Conservation (phyloP, 192 early-diverging fungal genomes). For the Coemansia sp. region DNA sequence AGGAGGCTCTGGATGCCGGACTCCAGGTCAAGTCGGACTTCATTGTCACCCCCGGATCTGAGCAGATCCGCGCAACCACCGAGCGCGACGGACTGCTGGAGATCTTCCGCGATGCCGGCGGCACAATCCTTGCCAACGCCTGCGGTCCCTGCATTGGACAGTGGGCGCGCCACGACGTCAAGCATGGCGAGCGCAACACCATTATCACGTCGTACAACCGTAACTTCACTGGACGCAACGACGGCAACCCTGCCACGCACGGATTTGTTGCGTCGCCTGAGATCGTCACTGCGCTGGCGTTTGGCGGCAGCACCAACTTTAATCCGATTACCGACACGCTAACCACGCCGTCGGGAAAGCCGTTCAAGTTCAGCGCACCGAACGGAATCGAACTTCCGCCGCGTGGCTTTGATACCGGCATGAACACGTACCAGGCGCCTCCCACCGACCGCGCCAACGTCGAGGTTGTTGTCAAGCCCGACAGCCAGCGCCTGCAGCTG, state of each 20-base stretch:
- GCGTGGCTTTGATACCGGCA: conserved; percentile 91
- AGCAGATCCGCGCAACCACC: conserved; percentile 97
- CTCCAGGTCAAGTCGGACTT: conserved; percentile 81
- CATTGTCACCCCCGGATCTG: conserved; percentile 93
- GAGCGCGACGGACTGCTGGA: conserved; percentile 86
- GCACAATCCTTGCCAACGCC: conserved; percentile 92
- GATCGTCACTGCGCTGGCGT: conserved; percentile 92
- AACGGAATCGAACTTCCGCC: conserved; percentile 86
- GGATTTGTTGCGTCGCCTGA: conserved; percentile 96
- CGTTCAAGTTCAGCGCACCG: conserved; percentile 90
- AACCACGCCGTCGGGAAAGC: conserved; percentile 83
- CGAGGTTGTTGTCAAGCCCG: conserved; percentile 74
- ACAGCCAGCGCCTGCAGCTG: conserved; percentile 89
- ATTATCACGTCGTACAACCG: conserved; percentile 99
- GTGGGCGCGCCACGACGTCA: conserved; percentile 96
- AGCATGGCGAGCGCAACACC: conserved; percentile 96
- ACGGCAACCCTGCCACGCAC: conserved; percentile 95
- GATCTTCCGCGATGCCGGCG: conserved; percentile 75
- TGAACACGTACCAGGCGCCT: conserved; percentile 93
- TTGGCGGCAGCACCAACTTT: conserved; percentile 91
- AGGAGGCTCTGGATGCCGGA: conserved; percentile 78
- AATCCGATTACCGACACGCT: conserved; percentile 92
- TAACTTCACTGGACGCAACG: conserved; percentile 99
- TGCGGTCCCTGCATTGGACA: conserved; percentile 99
- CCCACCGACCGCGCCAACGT: conserved; percentile 78